phyloP scores from a whole-genome alignment of 768 basidiomycete species.

The Pleurotus sapidus region DNA sequence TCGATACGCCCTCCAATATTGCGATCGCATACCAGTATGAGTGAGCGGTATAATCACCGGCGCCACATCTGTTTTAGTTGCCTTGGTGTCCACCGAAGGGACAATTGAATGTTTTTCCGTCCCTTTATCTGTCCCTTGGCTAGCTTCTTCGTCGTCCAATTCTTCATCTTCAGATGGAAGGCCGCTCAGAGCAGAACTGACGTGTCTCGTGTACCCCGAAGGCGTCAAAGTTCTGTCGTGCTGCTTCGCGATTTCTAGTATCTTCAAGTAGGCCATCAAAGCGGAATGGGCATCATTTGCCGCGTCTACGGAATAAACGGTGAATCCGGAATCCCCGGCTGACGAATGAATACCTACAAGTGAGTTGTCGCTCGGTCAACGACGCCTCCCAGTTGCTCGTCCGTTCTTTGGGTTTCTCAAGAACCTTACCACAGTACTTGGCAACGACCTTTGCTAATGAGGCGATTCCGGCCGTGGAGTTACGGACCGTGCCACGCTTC shows the following conservation, averaged over 20 bases:
- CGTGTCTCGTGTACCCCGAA: constrained; percentile 5
- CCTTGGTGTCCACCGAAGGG: neutral
- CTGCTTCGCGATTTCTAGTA: constrained; percentile 22
- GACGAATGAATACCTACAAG: constrained; percentile 21
- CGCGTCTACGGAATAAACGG: constrained; percentile 24
- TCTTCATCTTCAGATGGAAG: constrained; percentile 6
- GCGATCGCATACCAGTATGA: constrained; percentile 15
- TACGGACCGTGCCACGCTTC: neutral
- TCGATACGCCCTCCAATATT: constrained; percentile 31
- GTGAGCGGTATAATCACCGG: neutral
- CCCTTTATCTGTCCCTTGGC: neutral
- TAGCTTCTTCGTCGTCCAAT: constrained; percentile 10
- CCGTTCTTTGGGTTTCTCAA: constrained; percentile 27
- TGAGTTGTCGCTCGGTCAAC: constrained; percentile 19
- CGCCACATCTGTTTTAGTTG: neutral
- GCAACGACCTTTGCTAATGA: constrained; percentile 7
- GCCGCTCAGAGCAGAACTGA: constrained; percentile 2
- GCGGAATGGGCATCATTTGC: constrained; percentile 35
- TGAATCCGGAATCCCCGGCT: neutral
- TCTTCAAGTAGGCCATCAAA: constrained; percentile 24
- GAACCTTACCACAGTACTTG: constrained; percentile 25
- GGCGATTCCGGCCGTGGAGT: neutral
- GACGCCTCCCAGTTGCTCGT: constrained; percentile 32
- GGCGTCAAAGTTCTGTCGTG: constrained; percentile 8
- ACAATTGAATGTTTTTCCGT: neutral